Conservation (phyloP, 78 protist genomes). For the Chrysochromulina parva region DNA sequence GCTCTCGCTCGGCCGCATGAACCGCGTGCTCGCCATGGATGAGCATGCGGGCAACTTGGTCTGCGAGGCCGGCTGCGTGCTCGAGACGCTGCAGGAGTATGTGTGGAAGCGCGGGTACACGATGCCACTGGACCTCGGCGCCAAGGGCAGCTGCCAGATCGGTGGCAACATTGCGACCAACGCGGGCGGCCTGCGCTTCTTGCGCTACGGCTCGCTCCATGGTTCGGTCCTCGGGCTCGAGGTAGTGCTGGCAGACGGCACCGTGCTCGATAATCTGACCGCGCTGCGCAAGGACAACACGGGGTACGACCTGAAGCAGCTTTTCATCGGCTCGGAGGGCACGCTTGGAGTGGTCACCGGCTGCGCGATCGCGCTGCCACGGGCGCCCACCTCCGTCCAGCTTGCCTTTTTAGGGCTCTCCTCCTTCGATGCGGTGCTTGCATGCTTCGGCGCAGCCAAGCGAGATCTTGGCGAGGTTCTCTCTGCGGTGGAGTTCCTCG, state of each 20-base stretch:
- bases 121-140: slow-evolving; percentile 93
- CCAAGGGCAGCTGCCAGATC: slow-evolving; percentile 91
- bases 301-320: slow-evolving; percentile 90
- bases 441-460: slow-evolving; percentile 54
- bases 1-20: slow-evolving; percentile 67
- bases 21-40: slow-evolving; percentile 41
- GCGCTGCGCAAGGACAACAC: slow-evolving; percentile 89
- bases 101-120: slow-evolving; percentile 63
- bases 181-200: slow-evolving; percentile 93
- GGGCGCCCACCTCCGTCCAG: slow-evolving; percentile 8
- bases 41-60: slow-evolving; percentile 42
- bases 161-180: slow-evolving; percentile 94
- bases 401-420: slow-evolving; percentile 9
- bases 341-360: slow-evolving; percentile 93
- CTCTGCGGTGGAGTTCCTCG: slow-evolving; percentile 50
- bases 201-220: slow-evolving; percentile 90
- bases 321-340: slow-evolving; percentile 95
- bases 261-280: slow-evolving; percentile 61
- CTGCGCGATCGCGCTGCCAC: slow-evolving; percentile 58
- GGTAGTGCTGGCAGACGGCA: slow-evolving; percentile 81
- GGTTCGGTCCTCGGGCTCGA: slow-evolving; percentile 85
- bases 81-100: slow-evolving; percentile 64
- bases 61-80: slow-evolving; percentile 83
- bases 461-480: slow-evolving; percentile 75
- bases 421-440: neutral